Conservation (phyloP, 2,329 filamentous ascomycete genomes). For the Lasiodiplodia citricola region DNA sequence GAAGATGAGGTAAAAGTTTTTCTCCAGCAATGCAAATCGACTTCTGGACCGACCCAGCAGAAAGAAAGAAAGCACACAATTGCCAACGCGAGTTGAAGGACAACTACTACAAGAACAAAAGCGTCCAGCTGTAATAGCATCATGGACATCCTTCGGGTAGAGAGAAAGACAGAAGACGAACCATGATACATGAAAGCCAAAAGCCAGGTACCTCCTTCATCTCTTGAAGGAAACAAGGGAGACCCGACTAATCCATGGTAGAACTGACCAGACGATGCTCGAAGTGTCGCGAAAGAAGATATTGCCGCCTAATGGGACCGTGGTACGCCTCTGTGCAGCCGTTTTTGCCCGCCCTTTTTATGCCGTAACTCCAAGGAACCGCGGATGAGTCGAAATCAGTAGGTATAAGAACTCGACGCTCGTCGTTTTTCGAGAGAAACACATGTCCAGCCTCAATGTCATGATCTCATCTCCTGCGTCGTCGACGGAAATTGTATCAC, state of each 20-base stretch:
- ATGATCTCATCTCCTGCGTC: no score
- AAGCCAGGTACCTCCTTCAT: background rate
- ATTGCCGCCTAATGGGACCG: constrained; percentile 2
- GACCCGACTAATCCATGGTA: background rate
- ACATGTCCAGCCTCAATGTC: no score
- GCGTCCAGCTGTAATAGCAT: background rate
- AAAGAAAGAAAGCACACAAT: background rate
- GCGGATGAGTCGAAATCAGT: background rate
- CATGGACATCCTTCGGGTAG: background rate
- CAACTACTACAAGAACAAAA: background rate
- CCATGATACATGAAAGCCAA: background rate
- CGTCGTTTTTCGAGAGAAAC: background rate
- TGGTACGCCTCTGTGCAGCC: constrained; percentile 11
- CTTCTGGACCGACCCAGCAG: background rate
- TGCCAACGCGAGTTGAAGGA: background rate
- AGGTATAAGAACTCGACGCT: background rate
- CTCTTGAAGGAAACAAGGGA: background rate
- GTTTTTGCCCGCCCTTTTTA: background rate
- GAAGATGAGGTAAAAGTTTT: constrained; percentile 3
- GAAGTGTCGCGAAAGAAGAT: background rate
- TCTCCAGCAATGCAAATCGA: constrained; percentile 7
- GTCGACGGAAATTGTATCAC: no score
- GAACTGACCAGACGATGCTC: background rate
- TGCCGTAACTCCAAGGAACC: constrained; percentile 5
- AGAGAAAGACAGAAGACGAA: background rate